These are phyloP conservation scores for Collybiopsis luxurians DNA, from an alignment of 768 basidiomycete genomes.

Conservation along the genomic window DNA sequence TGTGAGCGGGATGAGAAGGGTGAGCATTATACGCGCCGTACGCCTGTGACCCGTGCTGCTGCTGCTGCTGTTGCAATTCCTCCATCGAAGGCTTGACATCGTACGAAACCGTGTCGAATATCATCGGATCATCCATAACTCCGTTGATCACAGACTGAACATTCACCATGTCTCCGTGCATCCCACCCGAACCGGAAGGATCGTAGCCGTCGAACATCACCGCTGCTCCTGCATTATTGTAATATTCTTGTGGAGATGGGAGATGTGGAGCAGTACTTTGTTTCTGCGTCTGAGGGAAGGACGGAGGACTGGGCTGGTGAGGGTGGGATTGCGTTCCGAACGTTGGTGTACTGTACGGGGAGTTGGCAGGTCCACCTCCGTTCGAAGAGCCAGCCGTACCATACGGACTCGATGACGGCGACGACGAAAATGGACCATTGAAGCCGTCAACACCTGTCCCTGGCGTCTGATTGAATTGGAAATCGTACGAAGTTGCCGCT, in stretches of 20 bases:
- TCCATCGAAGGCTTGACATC: constrained; percentile 8
- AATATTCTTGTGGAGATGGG: background rate
- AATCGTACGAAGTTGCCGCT: background rate
- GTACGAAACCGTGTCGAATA: constrained; percentile 3
- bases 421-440: background rate
- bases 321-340: background rate
- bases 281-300: background rate
- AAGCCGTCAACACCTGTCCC: background rate
- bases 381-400: background rate
- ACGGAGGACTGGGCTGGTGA: background rate
- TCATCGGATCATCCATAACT: background rate
- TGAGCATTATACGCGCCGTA: background rate
- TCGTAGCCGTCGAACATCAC: background rate
- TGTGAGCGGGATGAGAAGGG: background rate
- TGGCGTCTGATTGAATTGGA: background rate
- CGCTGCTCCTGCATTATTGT: background rate
- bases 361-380: background rate
- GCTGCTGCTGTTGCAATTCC: constrained; percentile 4
- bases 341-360: background rate
- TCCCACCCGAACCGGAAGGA: background rate
- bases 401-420: background rate
- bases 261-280: background rate
- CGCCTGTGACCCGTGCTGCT: constrained; percentile 1
- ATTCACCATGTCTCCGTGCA: background rate
- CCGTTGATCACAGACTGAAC: background rate